Evolutionary conservation across 2,329 filamentous ascomycete genomes (phyloP), one percentile per base, ranked within the genome.

Genomic region (Septoria linicola): DNA sequence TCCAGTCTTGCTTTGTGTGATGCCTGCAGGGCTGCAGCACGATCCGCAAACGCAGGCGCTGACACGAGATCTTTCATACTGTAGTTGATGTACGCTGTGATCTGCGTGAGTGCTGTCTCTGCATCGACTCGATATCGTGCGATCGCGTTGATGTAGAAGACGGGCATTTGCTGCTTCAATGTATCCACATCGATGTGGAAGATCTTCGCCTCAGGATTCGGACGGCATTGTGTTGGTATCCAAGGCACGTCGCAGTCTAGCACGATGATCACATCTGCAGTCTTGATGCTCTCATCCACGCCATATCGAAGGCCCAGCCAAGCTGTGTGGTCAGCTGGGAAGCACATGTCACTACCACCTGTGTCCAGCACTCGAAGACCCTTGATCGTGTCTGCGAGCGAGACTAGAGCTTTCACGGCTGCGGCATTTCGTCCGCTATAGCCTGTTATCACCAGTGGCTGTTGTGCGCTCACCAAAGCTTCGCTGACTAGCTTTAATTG

Each of bases 241-340:
- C 90, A 96, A 0, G 91, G 91, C 0, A 96, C 89, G 65, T 96
- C 91, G 58, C 89, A 95, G 69, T 96, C 87, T 19, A 95, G 66
- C 2, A 96, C 85, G 1, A 96, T 60, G 53, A 96, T 95, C 8
- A 89, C 81, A 67, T 96, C 92, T 0, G 91, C 89, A 0, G 82
- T 82, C 52, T 77, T 80, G 66, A 96, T 88, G 35, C 78, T 76
- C 1, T 88, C 82, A 44, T 95, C 87, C 2, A 80, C 77, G 2
- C 89, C 89, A 61, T 84, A 95, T 36, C 83, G 79, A 44, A 93
- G 68, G 2, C 91, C 73, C 2, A 78, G 68, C 74, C 75, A 78
- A 5, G 68, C 75, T 2, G 72, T 81, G 61, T 90, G 86, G 47
- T 85, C 76, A 0, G 81, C 83, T 0, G 86, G 87, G 70, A 91